These are phyloP conservation scores for Polyporus arcularius DNA, from an alignment of 768 basidiomycete genomes.

Conservation along the genomic window DNA sequence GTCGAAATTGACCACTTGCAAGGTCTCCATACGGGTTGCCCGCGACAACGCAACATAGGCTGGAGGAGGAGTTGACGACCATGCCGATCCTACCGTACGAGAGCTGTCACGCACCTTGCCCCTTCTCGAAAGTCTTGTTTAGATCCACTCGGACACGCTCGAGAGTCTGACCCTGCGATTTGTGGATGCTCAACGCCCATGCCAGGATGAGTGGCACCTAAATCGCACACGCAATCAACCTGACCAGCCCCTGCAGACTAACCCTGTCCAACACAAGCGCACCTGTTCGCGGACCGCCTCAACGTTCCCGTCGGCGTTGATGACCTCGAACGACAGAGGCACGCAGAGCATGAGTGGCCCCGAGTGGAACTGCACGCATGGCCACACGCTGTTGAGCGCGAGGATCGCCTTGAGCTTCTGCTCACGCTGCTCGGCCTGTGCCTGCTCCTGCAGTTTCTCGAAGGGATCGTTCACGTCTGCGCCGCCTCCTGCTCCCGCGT, in stretches of 20 bases:
- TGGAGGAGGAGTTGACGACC: constrained; percentile 25
- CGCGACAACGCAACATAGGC: constrained; percentile 76
- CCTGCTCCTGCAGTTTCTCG: not conserved
- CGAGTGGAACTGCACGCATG: constrained; percentile 59
- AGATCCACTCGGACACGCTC: constrained; percentile 83
- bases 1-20: constrained; percentile 69
- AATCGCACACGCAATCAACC: not conserved
- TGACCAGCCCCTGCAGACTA: no score
- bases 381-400: constrained; percentile 42
- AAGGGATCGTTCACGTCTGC: not conserved
- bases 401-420: constrained; percentile 21
- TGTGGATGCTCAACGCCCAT: constrained; percentile 88
- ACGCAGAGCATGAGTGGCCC: constrained; percentile 47
- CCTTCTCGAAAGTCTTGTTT: constrained; percentile 73
- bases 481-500: not conserved
- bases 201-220: constrained; percentile 69
- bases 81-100: not conserved
- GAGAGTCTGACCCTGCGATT: constrained; percentile 89
- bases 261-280: not conserved
- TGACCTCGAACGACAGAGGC: constrained; percentile 63
- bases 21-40: constrained; percentile 62
- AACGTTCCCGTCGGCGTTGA: constrained; percentile 56
- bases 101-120: constrained; percentile 54
- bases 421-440: constrained; percentile 5
- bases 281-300: constrained; percentile 68